phyloP scores from a whole-genome alignment of 352 stramenopile species.

The Phytophthora pisi region DNA sequence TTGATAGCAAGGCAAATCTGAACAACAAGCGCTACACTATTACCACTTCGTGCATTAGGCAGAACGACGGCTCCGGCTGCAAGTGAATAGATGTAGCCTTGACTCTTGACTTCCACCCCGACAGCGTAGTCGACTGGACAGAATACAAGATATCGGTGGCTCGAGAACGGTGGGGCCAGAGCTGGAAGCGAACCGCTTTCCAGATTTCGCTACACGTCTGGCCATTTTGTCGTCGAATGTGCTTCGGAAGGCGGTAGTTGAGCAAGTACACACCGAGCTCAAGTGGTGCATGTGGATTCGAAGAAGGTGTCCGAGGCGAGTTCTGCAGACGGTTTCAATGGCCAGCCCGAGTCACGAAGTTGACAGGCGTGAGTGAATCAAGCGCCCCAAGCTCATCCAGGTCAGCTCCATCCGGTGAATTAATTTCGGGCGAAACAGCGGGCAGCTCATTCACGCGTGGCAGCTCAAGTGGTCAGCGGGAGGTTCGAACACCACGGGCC shows the following conservation, averaged over 20 bases:
- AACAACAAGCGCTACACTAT: not conserved
- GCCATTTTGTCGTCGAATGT: not conserved
- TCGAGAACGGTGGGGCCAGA: constrained; percentile 12
- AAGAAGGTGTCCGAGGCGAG: not conserved
- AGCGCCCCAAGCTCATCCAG: not conserved
- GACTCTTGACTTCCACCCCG: constrained; percentile 4
- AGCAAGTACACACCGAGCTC: constrained; percentile 1
- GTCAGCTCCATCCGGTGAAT: constrained; percentile 9
- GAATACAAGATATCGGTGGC: constrained; percentile 9
- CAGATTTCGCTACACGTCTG: constrained; percentile 14
- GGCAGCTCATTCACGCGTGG: constrained; percentile 3
- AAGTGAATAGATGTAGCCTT: constrained; percentile 12
- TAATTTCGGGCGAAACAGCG: constrained; percentile 19
- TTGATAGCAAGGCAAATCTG: too few species aligned
- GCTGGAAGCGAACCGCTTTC: constrained; percentile 13
- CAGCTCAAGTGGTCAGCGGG: constrained; percentile 2
- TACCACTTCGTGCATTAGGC: not conserved
- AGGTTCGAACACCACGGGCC: not conserved
- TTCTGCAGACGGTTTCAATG: constrained; percentile 20
- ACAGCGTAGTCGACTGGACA: constrained; percentile 13
- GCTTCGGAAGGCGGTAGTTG: not conserved
- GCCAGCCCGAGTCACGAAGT: constrained; percentile 4
- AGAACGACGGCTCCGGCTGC: constrained; percentile 9
- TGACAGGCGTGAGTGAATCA: constrained; percentile 7
- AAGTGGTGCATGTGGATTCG: constrained; percentile 6